These are phyloP conservation scores for Tuber microsphaerosporum DNA, from an alignment of 495 filamentous ascomycete genomes.

Conservation along the genomic window DNA sequence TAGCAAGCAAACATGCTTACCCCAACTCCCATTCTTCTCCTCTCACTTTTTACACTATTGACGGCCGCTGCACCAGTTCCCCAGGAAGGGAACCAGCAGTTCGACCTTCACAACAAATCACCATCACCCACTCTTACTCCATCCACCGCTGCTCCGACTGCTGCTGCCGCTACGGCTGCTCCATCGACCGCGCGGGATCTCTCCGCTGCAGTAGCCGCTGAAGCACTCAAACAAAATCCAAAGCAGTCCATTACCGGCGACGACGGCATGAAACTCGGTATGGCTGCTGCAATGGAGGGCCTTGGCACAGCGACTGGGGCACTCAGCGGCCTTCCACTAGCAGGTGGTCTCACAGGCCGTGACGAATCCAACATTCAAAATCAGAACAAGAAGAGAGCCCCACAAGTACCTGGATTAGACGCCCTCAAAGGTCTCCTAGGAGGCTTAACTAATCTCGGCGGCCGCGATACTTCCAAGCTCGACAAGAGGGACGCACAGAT, in stretches of 20 bases:
- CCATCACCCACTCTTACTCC: conserved; percentile 16
- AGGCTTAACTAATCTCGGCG: not conserved
- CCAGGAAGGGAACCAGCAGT: conserved; percentile 35
- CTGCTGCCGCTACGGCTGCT: not conserved
- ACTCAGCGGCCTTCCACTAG: conserved; percentile 15
- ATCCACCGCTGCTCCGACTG: conserved; percentile 5
- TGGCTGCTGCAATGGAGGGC: conserved; percentile 29
- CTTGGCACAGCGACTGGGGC: conserved; percentile 15
- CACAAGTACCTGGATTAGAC: not conserved
- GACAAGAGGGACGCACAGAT: conserved; percentile 8
- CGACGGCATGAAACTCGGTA: conserved; percentile 26
- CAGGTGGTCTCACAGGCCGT: conserved; percentile 18
- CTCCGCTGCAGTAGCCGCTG: not conserved
- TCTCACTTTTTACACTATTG: conserved; percentile 10
- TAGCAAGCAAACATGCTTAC: conserved; percentile 14
- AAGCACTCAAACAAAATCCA: not conserved
- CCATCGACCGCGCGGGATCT: not conserved
- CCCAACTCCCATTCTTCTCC: conserved; percentile 17
- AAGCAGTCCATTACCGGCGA: conserved; percentile 23
- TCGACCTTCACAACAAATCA: conserved; percentile 27
- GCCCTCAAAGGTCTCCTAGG: conserved; percentile 24
- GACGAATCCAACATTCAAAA: not conserved
- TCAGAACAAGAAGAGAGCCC: conserved; percentile 9
- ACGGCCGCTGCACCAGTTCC: conserved; percentile 16
- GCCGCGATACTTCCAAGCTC: conserved; percentile 4